Base-by-base conservation (phyloP, 208 protist genomes). In the Leishmania mexicana region DNA sequence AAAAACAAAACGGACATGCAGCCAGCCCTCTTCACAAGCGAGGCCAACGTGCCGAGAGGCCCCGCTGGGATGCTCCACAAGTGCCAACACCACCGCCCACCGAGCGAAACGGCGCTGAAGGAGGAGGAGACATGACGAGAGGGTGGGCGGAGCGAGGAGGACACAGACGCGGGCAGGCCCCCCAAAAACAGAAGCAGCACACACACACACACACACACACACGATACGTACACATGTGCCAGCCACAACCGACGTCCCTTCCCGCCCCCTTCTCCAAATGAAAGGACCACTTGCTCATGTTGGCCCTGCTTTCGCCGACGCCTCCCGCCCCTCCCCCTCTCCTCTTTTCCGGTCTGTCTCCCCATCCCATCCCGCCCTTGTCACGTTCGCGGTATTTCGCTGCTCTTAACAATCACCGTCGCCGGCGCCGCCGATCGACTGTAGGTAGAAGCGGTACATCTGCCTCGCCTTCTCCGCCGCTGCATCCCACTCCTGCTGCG, bases 371-470 rank as follows among this genome's bases (percentile, higher is more conserved):
- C 47, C 47, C 11, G 31, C 47, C 47, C 40, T 3, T 72, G 31
- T 3, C 17, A n/a, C 71, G 15, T 8, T 35, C 47, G 15, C 47
- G 7, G 0, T 13, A 13, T 28, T 45, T 35, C 7, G 15, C 0
- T 13, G 3, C 19, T 58, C 2, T 71, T 42, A 79, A 5, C 31
- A 79, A 11, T 19, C 24, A n/a, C 65, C 57, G 8, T 73, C 71
- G 24, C 53, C 82, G 2, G 19, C 10, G 1, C 5, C 54, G 4
- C 73, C 54, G 4, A 83, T 21, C 1, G 82, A 81, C 42, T 83
- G 78, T 13, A 83, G 80, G 53, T 93, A 95, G 67, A 90, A 92
- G 53, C 51, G 49, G 67, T 89, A 94, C 92, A 96, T 96, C 73
- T 85, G 49, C 42, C 73, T 79, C 1, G 92, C 92, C 81, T 86